Conservation (phyloP, 2,329 filamentous ascomycete genomes). For the Phyllosticta paracitricarpa region DNA sequence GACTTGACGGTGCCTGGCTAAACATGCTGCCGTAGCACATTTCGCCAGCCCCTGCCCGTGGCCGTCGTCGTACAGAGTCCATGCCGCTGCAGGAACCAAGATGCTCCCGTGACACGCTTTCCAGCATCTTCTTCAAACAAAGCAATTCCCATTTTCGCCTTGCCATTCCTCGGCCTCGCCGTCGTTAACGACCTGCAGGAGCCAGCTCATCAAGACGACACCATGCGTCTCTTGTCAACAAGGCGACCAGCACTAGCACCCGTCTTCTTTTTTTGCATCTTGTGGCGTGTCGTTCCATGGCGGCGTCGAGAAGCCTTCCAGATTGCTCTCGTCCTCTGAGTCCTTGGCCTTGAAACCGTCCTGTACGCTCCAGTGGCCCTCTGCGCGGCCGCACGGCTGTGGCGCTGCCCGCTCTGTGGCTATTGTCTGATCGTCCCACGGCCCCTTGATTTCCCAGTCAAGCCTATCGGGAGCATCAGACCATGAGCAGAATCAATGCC, state of each 20-base stretch:
- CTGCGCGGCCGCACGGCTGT: constrained; percentile 7
- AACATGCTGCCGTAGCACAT: background rate
- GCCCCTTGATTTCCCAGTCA: background rate
- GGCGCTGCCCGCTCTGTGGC: constrained; percentile 1
- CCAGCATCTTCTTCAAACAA: constrained; percentile 7
- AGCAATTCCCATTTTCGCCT: background rate
- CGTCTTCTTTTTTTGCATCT: background rate
- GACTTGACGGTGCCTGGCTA: background rate
- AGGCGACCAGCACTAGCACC: background rate
- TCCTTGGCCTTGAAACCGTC: constrained; percentile 2
- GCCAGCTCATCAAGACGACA: background rate
- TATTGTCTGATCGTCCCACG: background rate
- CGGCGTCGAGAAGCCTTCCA: background rate
- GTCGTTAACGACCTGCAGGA: background rate
- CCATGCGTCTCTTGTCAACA: background rate
- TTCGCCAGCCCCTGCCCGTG: background rate
- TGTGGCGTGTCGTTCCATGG: constrained; percentile 4
- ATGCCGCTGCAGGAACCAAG: constrained; percentile 9
- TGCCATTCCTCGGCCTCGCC: constrained; percentile 2
- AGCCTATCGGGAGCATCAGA: background rate
- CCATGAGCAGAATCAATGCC: background rate
- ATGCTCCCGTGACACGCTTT: background rate
- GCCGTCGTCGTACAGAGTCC: background rate
- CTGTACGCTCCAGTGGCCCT: background rate
- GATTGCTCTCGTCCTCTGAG: background rate